A percentile compares a stretch with the other conserved stretches of the same genome.
Conservation (phyloP, 2,329 filamentous ascomycete species). For the Akanthomyces uredinophilus region DNA sequence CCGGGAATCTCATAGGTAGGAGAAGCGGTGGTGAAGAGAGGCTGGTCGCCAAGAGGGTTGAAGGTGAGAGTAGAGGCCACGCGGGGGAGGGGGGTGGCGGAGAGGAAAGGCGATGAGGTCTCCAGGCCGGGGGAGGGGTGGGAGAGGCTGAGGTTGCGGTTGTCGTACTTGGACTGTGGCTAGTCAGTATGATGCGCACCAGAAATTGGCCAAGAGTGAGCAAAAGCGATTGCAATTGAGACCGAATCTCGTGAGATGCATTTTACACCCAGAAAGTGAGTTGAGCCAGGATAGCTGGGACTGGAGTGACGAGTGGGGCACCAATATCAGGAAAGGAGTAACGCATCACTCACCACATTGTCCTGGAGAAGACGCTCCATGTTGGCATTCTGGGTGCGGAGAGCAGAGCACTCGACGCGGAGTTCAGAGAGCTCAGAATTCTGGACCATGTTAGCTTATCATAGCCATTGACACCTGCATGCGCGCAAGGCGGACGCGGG, state of each 20-base stretch:
- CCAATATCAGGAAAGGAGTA: slow-evolving; percentile 3
- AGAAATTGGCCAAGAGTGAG: not conserved
- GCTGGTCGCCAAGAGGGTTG: slow-evolving; percentile 12
- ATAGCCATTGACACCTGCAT: not conserved
- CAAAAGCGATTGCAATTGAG: not conserved
- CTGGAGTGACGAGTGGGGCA: not conserved
- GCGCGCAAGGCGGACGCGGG: not conserved
- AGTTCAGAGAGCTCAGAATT: slow-evolving; percentile 22
- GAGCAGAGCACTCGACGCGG: slow-evolving; percentile 21
- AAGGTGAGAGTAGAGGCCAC: slow-evolving; percentile 15
- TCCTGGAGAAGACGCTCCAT: slow-evolving; percentile 22
- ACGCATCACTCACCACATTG: slow-evolving; percentile 17
- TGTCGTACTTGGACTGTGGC: slow-evolving; percentile 3
- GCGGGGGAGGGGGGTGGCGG: slow-evolving; percentile 15
- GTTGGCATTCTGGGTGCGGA: slow-evolving; percentile 21
- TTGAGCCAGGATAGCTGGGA: not conserved
- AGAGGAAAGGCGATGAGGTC: slow-evolving; percentile 14
- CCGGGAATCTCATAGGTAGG: slow-evolving; percentile 22
- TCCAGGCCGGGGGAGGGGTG: slow-evolving; percentile 10
- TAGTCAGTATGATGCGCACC: not conserved
- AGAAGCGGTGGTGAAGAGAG: slow-evolving; percentile 15
- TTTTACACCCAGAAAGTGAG: not conserved
- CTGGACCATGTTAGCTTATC: slow-evolving; percentile 12
- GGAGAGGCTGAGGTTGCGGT: slow-evolving; percentile 9
- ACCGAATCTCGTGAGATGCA: not conserved